Evolutionary conservation across 106 monocot genomes (phyloP), one percentile per base, ranked within the genome.

Genomic region (Iris macrosiphon): DNA sequence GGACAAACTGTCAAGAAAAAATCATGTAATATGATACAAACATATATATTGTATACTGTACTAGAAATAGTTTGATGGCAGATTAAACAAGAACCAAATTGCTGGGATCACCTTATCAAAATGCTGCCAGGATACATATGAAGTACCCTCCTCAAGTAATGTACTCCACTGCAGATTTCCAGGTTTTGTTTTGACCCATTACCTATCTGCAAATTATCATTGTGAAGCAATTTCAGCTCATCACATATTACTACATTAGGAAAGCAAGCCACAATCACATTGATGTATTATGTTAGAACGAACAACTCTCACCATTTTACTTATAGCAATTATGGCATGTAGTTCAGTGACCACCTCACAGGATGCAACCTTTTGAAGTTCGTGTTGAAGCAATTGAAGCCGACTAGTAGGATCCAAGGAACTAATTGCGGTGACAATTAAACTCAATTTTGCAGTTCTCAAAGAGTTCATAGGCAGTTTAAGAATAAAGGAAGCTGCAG

Each of bases 81-180:
- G n/a, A n/a, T n/a, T 31, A 3, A 53, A 33, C 52, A 31, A 53
- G 52, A 14, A 19, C 4, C 3, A 11, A 30, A 64, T 18, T 28
- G 42, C 14, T 14, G 11, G 24, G 6, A 54, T 75, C 35, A 98
- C 96, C 96, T 86, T 80, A 91, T 60, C 44, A 72, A 68, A 75
- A n/a, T 61, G 64, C 79, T 87, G 62, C 76, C 61, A 45, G 96
- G 96, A 72, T 80, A 80, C 64, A 80, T 63, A 40, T 87, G 96
- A 52, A 98, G 80, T 58, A 58, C 77, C 53, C 59, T 87, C 55
- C 61, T 85, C 35, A 98, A 60, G 68, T 87, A 61, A 34, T 60
- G 35, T 24, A 78, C 52, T n/a, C 83, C 82, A 56, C 32, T 53
- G 18, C 68, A 44, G 59, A 83, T 69, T 24, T 46, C 63, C 41